phyloP scores from a whole-genome alignment of 208 protist genomes.

The Acanthamoeba triangularis region DNA sequence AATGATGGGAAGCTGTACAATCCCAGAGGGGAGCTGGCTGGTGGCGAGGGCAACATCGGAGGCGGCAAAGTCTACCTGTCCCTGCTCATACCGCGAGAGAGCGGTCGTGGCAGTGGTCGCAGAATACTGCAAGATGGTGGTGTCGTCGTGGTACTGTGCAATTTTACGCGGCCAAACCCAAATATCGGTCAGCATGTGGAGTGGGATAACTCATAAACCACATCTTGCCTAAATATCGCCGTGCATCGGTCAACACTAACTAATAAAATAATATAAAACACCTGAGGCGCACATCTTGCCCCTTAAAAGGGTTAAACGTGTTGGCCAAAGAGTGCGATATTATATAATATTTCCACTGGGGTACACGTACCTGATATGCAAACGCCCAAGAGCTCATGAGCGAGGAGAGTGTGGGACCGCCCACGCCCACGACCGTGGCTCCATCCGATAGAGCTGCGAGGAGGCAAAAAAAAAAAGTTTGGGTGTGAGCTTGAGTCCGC shows the following conservation, averaged over 20 bases:
- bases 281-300: too few relatives aligned
- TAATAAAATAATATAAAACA: too few relatives aligned
- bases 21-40: background rate
- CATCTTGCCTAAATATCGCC: too few relatives aligned
- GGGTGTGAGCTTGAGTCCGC: too few relatives aligned
- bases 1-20: slow-evolving; percentile 14
- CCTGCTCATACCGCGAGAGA: background rate
- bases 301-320: too few relatives aligned
- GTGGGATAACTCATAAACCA: background rate
- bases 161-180: background rate
- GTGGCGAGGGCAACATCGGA: background rate
- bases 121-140: background rate
- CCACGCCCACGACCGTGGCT: background rate
- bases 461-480: too few relatives aligned
- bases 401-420: background rate
- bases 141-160: background rate
- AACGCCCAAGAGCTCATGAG: background rate
- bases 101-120: background rate
- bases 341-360: too few relatives aligned
- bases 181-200: too few relatives aligned
- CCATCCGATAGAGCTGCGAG: too few relatives aligned
- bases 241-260: too few relatives aligned
- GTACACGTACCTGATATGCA: background rate
- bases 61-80: slow-evolving; percentile 8
- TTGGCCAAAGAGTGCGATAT: too few relatives aligned